Conservation (phyloP, 257 asterid species). For the Solanum paucissectum region DNA sequence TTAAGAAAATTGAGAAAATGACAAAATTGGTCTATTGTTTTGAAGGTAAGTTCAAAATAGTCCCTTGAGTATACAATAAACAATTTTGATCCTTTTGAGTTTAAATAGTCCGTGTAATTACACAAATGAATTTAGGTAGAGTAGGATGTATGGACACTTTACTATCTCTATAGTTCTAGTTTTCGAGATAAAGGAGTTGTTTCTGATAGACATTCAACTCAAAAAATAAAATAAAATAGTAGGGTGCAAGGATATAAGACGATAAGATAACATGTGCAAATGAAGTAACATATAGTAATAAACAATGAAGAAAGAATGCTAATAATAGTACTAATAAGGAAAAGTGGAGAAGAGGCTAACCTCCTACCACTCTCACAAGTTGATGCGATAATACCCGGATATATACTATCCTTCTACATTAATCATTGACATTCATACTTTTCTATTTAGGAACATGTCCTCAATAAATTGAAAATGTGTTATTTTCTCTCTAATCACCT, state of each 20-base stretch:
- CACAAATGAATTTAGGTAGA: background rate
- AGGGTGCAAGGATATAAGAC: background rate
- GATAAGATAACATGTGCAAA: background rate
- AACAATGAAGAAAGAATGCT: too few relatives aligned
- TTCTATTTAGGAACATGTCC: background rate
- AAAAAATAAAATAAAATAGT: background rate
- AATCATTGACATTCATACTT: background rate
- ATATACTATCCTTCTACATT: too few relatives aligned
- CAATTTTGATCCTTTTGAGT: background rate
- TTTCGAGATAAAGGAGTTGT: fast-evolving
- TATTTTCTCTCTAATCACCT: background rate
- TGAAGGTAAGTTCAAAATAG: background rate
- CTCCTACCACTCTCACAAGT: background rate
- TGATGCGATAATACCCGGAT: background rate
- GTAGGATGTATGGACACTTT: too few relatives aligned
- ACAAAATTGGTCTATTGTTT: background rate
- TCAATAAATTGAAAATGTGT: too few relatives aligned
- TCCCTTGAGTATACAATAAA: background rate
- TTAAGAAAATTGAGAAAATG: background rate
- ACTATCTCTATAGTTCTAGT: too few relatives aligned
- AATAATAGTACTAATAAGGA: background rate
- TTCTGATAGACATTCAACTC: fast-evolving
- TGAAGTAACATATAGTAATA: background rate
- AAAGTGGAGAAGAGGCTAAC: background rate
- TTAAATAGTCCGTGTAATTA: too few relatives aligned